A percentile compares a stretch with the other conserved stretches of the same genome.
phyloP scores from a whole-genome alignment of 2,329 filamentous ascomycete species.

The Fusarium guadeloupense region DNA sequence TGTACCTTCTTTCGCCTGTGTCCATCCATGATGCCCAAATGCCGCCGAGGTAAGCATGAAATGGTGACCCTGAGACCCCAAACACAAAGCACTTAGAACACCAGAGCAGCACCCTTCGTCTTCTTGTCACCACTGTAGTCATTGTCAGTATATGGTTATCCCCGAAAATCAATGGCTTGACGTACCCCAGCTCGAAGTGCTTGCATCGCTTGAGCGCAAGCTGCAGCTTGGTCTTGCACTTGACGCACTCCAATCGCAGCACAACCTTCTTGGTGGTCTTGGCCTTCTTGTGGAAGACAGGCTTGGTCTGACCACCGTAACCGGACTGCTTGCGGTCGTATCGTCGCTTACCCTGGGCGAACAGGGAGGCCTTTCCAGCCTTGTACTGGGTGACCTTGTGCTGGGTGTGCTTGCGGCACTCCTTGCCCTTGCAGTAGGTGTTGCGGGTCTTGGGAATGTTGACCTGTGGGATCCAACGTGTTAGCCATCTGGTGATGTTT shows the following conservation, averaged over 20 bases:
- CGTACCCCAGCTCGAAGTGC: conserved; percentile 99
- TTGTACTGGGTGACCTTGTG: conserved; percentile 98
- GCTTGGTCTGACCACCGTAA: conserved; percentile 99
- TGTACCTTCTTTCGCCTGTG: conserved; percentile 59
- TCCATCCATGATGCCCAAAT: conserved; percentile 61
- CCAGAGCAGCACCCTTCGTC: conserved; percentile 99
- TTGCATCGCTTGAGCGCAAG: conserved; percentile 99
- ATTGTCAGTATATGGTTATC: conserved; percentile 52
- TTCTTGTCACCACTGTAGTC: conserved; percentile 97
- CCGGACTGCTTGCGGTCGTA: conserved; percentile 99
- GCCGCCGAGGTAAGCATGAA: conserved; percentile 56
- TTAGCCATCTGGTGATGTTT: conserved; percentile 43
- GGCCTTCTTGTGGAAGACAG: conserved; percentile 99
- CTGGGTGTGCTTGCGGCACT: conserved; percentile 90
- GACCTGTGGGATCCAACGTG: conserved; percentile 67
- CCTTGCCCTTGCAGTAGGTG: conserved; percentile 97
- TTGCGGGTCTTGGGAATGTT: conserved; percentile 98
- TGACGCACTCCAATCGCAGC: conserved; percentile 95
- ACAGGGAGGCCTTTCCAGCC: conserved; percentile 94
- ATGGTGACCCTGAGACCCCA: conserved; percentile 50
- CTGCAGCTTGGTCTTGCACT: conserved; percentile 98
- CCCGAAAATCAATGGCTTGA: conserved; percentile 40
- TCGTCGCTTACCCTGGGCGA: conserved; percentile 99
- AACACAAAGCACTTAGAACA: conserved; percentile 83
- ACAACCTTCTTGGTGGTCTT: conserved; percentile 99